These are phyloP conservation scores for Fusarium falciforme DNA, from an alignment of 2,329 filamentous ascomycete genomes.

Conservation along the genomic window DNA sequence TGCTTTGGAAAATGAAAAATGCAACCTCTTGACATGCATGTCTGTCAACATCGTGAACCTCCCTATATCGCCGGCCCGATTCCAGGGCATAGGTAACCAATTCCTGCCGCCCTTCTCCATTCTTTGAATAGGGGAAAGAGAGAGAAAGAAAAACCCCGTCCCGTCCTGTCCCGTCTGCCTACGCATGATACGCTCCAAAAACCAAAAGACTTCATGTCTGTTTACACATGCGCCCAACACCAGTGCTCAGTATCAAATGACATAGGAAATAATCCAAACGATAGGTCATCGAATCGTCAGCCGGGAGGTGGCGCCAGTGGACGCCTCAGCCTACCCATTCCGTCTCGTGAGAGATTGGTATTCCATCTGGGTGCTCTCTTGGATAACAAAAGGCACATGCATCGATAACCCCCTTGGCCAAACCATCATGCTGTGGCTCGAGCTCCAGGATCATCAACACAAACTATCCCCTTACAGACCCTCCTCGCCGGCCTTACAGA, in stretches of 20 bases:
- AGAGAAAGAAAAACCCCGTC: constrained; percentile 5
- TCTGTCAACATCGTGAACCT: constrained; percentile 23
- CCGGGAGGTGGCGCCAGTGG: constrained; percentile 17
- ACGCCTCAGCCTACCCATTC: constrained; percentile 30
- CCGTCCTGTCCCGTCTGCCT: constrained; percentile 2
- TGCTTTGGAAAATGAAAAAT: constrained; percentile 25
- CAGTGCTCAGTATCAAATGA: constrained; percentile 47
- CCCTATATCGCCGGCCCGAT: constrained; percentile 16
- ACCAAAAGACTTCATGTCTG: constrained; percentile 27
- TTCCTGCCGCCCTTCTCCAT: constrained; percentile 13
- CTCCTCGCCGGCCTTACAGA: constrained; percentile 97
- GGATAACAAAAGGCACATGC: not conserved
- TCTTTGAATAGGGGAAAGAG: constrained; percentile 6
- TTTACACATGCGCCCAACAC: constrained; percentile 48
- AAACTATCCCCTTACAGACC: constrained; percentile 70
- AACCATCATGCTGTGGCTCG: constrained; percentile 4
- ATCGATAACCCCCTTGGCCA: not conserved
- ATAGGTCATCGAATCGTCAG: constrained; percentile 43
- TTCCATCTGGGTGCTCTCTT: constrained; percentile 16
- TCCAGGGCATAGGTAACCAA: constrained; percentile 23
- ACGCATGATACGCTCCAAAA: constrained; percentile 29
- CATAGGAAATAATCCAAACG: constrained; percentile 41
- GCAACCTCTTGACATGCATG: constrained; percentile 20
- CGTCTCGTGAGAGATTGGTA: constrained; percentile 15
- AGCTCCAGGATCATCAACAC: not conserved